Evolutionary conservation across 78 protist species (phyloP).

Genomic region (Dictyostelium capitatum): DNA sequence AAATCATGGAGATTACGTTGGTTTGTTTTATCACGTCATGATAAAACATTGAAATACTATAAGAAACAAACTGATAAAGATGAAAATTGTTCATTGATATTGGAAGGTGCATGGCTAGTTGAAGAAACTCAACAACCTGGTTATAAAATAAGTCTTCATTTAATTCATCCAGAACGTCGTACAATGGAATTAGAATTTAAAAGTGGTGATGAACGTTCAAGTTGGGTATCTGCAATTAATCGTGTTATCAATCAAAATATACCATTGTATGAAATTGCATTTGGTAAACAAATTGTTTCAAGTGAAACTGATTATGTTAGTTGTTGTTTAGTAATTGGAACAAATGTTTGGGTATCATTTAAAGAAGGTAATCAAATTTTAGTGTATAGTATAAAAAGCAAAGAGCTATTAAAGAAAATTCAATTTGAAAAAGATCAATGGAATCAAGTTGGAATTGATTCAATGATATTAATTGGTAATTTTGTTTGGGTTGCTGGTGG

Average conservation of each 20-base stretch:
- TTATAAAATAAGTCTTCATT: slow-evolving; percentile 6
- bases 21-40: slow-evolving; percentile 31
- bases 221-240: slow-evolving; percentile 38
- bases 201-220: slow-evolving; percentile 11
- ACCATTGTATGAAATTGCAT: slow-evolving; percentile 27
- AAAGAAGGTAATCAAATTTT: not conserved
- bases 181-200: slow-evolving; percentile 54
- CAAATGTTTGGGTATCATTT: slow-evolving; percentile 51
- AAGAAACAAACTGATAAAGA: slow-evolving; percentile 41
- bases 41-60: slow-evolving; percentile 44
- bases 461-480: slow-evolving; percentile 30
- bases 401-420: slow-evolving; percentile 2
- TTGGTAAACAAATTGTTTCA: not conserved
- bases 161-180: slow-evolving; percentile 29
- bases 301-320: slow-evolving; percentile 11
- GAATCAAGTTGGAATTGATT: slow-evolving; percentile 21
- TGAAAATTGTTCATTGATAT: slow-evolving; percentile 17
- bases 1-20: slow-evolving; percentile 64
- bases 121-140: not conserved
- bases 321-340: not conserved
- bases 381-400: not conserved
- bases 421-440: slow-evolving; percentile 6
- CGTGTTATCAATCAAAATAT: slow-evolving; percentile 57
- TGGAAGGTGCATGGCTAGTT: slow-evolving; percentile 35
- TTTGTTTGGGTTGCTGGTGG: slow-evolving; percentile 35